Evolutionary conservation across 1,284 basidiomycete species (phyloP).

Genomic region (Neotropicomus parvogracilis): DNA sequence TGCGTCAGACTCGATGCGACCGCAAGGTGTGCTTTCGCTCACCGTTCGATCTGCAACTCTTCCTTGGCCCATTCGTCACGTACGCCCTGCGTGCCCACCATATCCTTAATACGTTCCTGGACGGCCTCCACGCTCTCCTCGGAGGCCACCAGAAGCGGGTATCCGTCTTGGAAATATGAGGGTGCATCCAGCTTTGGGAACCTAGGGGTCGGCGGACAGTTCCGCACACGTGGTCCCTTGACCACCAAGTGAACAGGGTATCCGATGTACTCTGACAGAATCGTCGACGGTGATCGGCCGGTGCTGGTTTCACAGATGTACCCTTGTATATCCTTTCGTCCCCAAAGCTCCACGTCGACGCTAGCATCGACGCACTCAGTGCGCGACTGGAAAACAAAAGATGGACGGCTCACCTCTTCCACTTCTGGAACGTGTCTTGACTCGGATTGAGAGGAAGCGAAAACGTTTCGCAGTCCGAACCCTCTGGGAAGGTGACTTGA

Average conservation of each 20-base stretch:
- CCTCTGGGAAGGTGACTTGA: slow-evolving; percentile 54
- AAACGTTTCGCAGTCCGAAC: slow-evolving; percentile 53
- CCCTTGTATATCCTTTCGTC: slow-evolving; percentile 50
- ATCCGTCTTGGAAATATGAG: slow-evolving; percentile 67
- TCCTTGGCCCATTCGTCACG: slow-evolving; percentile 53
- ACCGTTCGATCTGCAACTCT: slow-evolving; percentile 62
- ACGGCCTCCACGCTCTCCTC: slow-evolving; percentile 57
- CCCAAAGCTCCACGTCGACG: slow-evolving; percentile 53
- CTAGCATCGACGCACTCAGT: slow-evolving; percentile 34
- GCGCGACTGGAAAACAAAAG: neutral
- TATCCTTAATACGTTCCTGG: slow-evolving; percentile 42
- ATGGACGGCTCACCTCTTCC: slow-evolving; percentile 49
- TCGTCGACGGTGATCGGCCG: slow-evolving; percentile 42
- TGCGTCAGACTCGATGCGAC: neutral
- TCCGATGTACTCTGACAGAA: slow-evolving; percentile 58
- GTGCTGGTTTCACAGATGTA: slow-evolving; percentile 52
- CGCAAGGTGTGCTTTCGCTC: slow-evolving; percentile 6
- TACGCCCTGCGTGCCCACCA: slow-evolving; percentile 57
- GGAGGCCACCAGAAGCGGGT: slow-evolving; percentile 62
- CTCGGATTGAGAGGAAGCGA: slow-evolving; percentile 55
- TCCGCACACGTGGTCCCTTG: slow-evolving; percentile 60
- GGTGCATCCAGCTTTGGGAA: slow-evolving; percentile 57
- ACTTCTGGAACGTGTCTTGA: slow-evolving; percentile 43
- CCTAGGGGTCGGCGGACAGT: slow-evolving; percentile 45
- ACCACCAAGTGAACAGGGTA: slow-evolving; percentile 58